phyloP scores from a whole-genome alignment of 768 basidiomycete genomes.

The Termitomyces sp. region DNA sequence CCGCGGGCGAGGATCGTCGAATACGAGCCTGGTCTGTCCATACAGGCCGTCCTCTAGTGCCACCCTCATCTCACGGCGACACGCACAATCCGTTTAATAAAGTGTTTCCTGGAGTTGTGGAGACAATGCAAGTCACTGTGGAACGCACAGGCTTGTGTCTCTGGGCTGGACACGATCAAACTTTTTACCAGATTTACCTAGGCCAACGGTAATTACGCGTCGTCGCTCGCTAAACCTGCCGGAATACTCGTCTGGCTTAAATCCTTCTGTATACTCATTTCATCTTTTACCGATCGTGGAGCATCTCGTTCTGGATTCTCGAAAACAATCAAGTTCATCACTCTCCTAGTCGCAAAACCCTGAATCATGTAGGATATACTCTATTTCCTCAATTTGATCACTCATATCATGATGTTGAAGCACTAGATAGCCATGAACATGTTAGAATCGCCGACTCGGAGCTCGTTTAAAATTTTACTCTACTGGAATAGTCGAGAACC shows the following conservation, averaged over 20 bases:
- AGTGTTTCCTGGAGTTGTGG: slow-evolving; percentile 34
- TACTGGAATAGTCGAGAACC: background rate
- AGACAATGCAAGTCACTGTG: slow-evolving; percentile 46
- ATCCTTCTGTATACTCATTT: background rate
- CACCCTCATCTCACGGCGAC: background rate
- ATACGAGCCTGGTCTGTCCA: slow-evolving; percentile 69
- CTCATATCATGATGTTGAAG: background rate
- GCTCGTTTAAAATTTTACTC: background rate
- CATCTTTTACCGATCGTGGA: background rate
- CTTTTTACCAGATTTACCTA: slow-evolving; percentile 45
- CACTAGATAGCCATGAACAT: background rate
- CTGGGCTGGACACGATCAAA: slow-evolving; percentile 48
- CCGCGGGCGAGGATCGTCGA: slow-evolving; percentile 61
- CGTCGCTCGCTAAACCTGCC: background rate
- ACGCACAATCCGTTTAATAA: slow-evolving; percentile 27
- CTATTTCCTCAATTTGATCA: background rate
- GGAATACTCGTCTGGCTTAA: no score
- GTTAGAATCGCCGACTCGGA: background rate
- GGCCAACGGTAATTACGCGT: slow-evolving; percentile 12
- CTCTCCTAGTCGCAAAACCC: background rate
- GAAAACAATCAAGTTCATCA: background rate
- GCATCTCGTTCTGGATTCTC: background rate
- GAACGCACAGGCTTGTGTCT: slow-evolving; percentile 38
- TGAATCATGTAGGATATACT: background rate
- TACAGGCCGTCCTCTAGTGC: slow-evolving; percentile 42